Base-by-base conservation (phyloP, 148 eudicot species). In the Cornus suecica region DNA sequence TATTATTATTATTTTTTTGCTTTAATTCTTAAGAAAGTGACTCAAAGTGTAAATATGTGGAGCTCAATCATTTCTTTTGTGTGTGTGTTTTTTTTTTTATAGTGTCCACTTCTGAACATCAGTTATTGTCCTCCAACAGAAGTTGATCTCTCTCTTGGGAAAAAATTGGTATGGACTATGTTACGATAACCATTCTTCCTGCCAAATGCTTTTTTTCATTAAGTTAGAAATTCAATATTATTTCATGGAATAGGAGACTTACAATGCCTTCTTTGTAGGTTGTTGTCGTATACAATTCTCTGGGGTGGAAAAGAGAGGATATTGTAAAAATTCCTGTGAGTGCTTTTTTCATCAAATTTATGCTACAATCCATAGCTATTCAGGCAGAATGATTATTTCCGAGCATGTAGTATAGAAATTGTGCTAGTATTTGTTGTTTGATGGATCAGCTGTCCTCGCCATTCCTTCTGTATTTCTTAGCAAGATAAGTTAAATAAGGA, bases 31-130 rank as follows among this genome's bases (percentile, higher is more conserved):
- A 34, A 26, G 23, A 4, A 25, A 2, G 3, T 22, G 25, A n/a
- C 16, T 5, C 54, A 58, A 71, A 78, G 41, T 78, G 61, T 23
- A 71, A 13, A 65, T 30, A 4, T 64, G 54, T 58, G 22, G 62
- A 1, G 72, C 30, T 58, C 73, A 77, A 77, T 66, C 22, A 69
- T 68, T 71, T 63, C n/a, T n/a, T n/a, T 64, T 37, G 42, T 45
- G n/a, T n/a, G n/a, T n/a, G n/a, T n/a, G n/a, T n/a, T n/a, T n/a
- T 37, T 63, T 76, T 65, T 32, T 41, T 75, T 85, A 51, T 92
- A 95, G 99, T 95, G 99, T 69, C 99, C 97, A 18, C 92, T 92
- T 82, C 51, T 92, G 74, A 95, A 95, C 83, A 88, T 95, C 75
- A 92, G 90, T 68, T 90, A 91, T 78, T 95, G 99, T 77, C 97